phyloP scores from a whole-genome alignment of 768 basidiomycete species.

The Amanita pseudoporphyria region DNA sequence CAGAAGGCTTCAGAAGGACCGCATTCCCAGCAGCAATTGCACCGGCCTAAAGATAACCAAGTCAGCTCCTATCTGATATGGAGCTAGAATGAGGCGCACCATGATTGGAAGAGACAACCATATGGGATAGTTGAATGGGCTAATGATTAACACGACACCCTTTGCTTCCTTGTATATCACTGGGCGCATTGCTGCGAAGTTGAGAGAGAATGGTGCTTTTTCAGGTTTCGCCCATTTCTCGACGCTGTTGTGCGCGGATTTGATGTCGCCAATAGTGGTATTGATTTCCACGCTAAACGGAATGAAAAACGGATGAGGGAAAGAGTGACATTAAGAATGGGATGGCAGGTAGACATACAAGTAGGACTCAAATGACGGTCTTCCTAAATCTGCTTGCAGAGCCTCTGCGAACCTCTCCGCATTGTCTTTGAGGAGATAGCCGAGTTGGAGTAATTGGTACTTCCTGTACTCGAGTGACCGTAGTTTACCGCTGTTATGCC shows the following conservation, averaged over 20 bases:
- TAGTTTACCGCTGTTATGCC: constrained; percentile 57
- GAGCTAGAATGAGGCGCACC: constrained; percentile 25
- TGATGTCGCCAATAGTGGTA: constrained; percentile 39
- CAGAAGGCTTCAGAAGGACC: constrained; percentile 69
- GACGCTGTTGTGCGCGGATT: constrained; percentile 48
- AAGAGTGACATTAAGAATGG: neutral
- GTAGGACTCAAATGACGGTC: constrained; percentile 48
- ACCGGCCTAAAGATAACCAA: constrained; percentile 30
- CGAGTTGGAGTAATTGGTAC: constrained; percentile 67
- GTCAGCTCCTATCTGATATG: neutral
- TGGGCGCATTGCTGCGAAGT: constrained; percentile 51
- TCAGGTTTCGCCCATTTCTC: constrained; percentile 70
- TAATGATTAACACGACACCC: constrained; percentile 60
- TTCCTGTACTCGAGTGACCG: constrained; percentile 61
- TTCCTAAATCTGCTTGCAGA: constrained; percentile 50
- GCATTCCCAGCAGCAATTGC: constrained; percentile 78
- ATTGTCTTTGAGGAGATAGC: constrained; percentile 70
- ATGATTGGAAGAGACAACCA: constrained; percentile 50
- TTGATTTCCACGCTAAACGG: constrained; percentile 50
- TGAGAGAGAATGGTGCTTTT: constrained; percentile 43
- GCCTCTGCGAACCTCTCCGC: constrained; percentile 47
- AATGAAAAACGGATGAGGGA: neutral
- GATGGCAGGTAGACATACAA: constrained; percentile 24
- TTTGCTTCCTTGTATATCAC: constrained; percentile 68
- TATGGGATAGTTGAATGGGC: constrained; percentile 70